phyloP scores from a whole-genome alignment of 306 rosid species.

The Acmispon strigosus region DNA sequence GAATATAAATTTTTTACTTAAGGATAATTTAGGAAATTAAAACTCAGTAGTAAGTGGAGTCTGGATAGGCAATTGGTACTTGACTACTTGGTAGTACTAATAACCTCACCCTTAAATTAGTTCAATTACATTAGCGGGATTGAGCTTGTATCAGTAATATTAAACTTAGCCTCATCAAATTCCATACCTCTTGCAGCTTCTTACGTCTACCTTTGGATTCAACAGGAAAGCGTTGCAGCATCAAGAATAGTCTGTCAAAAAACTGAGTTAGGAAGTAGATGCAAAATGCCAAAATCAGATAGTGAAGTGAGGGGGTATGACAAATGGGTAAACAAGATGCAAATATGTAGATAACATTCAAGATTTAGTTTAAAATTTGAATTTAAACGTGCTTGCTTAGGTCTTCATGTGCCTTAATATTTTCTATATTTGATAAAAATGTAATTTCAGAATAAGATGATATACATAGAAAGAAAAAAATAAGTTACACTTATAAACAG shows the following conservation, averaged over 20 bases:
- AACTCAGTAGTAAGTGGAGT: background rate
- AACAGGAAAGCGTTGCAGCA: conserved; percentile 90
- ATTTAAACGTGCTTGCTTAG: no score
- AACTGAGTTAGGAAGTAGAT: background rate
- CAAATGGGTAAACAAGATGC: background rate
- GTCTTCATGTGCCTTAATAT: background rate
- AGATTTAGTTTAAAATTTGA: conserved; percentile 28
- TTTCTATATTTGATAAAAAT: background rate
- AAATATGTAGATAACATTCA: background rate
- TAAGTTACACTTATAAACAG: background rate
- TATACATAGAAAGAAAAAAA: background rate
- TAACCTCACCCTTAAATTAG: background rate
- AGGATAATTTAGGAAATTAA: background rate
- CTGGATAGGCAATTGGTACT: background rate
- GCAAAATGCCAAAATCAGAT: background rate
- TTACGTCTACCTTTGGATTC: conserved; percentile 91
- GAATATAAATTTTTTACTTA: background rate
- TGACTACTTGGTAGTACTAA: background rate
- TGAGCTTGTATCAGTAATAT: background rate
- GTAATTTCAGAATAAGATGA: background rate
- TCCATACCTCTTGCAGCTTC: conserved; percentile 86
- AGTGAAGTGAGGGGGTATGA: background rate
- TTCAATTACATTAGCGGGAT: background rate
- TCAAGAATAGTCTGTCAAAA: conserved; percentile 73
- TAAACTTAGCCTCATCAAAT: background rate